phyloP scores from a whole-genome alignment of 2,329 filamentous ascomycete genomes.

The Colletotrichum sp. region DNA sequence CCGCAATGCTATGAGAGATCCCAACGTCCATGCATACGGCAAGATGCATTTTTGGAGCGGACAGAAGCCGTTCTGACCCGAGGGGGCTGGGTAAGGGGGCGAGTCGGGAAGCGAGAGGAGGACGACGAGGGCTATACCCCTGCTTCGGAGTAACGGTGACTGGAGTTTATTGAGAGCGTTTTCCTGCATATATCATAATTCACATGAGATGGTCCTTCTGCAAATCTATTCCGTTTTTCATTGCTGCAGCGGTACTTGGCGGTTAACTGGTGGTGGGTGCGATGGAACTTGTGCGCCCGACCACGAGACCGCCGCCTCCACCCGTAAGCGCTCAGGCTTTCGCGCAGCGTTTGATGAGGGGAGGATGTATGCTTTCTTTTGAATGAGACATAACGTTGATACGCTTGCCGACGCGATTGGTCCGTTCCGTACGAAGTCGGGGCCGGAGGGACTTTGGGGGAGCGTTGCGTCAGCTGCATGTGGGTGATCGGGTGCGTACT shows the following conservation, averaged over 20 bases:
- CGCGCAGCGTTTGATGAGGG: neutral
- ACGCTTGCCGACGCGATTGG: neutral
- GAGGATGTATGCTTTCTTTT: neutral
- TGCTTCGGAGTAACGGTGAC: neutral
- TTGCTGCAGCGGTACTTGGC: neutral
- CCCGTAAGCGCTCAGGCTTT: neutral
- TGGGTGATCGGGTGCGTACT: neutral
- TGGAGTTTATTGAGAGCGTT: neutral
- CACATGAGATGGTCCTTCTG: neutral
- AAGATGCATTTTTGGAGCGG: constrained; percentile 49
- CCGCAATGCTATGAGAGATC: constrained; percentile 29
- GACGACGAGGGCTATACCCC: neutral
- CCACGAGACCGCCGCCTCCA: neutral
- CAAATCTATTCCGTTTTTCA: neutral
- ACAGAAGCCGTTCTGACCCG: constrained; percentile 36
- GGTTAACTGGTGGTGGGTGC: neutral
- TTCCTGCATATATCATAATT: neutral
- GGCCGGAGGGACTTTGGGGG: neutral
- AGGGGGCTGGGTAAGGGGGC: too few relatives aligned
- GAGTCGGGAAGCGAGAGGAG: neutral
- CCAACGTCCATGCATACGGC: constrained; percentile 33
- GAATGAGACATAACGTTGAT: neutral
- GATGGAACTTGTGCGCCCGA: neutral
- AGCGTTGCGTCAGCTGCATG: neutral
- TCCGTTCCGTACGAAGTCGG: neutral